A percentile compares a stretch with the other conserved stretches of the same genome.
These are phyloP conservation scores for Candida neerlandica DNA, from an alignment of 1,139 yeast species.

Conservation along the genomic window DNA sequence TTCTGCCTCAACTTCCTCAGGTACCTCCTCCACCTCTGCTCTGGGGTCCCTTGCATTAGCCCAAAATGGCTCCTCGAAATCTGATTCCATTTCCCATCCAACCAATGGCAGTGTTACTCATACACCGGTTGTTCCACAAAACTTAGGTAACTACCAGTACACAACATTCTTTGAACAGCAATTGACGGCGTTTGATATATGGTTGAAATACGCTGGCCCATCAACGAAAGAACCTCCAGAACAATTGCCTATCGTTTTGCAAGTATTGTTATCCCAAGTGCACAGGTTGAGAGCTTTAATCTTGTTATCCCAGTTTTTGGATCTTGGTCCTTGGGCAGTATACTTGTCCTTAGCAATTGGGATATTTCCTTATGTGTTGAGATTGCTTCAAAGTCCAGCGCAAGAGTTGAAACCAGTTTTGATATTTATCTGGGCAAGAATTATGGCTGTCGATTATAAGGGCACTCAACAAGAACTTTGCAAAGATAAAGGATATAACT, in stretches of 20 bases:
- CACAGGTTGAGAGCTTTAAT: slow-evolving; percentile 90
- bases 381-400: slow-evolving; percentile 90
- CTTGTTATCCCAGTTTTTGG: slow-evolving; percentile 80
- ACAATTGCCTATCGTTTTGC: slow-evolving; percentile 91
- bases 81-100: not conserved
- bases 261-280: slow-evolving; percentile 89
- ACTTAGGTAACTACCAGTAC: slow-evolving; percentile 64
- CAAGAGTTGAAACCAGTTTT: slow-evolving; percentile 92
- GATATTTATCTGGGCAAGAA: slow-evolving; percentile 96
- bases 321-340: slow-evolving; percentile 98
- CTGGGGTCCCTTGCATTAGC: not conserved
- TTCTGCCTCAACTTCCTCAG: not conserved
- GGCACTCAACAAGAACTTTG: slow-evolving; percentile 91
- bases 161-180: slow-evolving; percentile 96
- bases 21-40: slow-evolving; percentile 2
- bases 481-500: slow-evolving; percentile 88
- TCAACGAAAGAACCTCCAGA: slow-evolving; percentile 87
- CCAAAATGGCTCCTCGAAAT: slow-evolving; percentile 3
- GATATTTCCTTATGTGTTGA: slow-evolving; percentile 91
- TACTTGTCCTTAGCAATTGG: slow-evolving; percentile 91
- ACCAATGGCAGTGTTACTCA: slow-evolving; percentile 16
- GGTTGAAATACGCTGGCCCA: slow-evolving; percentile 88
- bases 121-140: slow-evolving; percentile 30
- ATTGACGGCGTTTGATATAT: slow-evolving; percentile 91
- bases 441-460: slow-evolving; percentile 91